phyloP scores from a whole-genome alignment of 768 basidiomycete species.

The Termitomyces sp. region DNA sequence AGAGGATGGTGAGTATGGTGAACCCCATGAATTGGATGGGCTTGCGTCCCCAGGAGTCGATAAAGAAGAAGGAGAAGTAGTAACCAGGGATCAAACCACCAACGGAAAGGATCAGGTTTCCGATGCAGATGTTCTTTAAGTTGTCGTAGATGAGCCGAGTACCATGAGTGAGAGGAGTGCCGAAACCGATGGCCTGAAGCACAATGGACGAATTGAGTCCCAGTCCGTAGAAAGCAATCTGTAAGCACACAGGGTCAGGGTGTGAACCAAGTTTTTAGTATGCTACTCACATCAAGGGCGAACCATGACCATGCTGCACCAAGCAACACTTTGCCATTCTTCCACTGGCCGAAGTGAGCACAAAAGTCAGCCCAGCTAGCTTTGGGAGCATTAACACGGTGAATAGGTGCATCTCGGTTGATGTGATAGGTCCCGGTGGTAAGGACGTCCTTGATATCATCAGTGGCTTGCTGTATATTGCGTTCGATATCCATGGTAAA shows the following conservation, averaged over 20 bases:
- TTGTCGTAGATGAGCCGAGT: conserved; percentile 43
- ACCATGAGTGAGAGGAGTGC: conserved; percentile 32
- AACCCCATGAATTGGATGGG: conserved; percentile 82
- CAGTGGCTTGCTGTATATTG: conserved; percentile 68
- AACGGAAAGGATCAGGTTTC: conserved; percentile 70
- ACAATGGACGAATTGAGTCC: conserved; percentile 81
- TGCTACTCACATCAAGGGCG: conserved; percentile 65
- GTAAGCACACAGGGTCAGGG: conserved; percentile 1
- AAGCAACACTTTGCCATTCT: conserved; percentile 75
- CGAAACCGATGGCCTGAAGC: conserved; percentile 71
- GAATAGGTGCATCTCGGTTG: conserved; percentile 52
- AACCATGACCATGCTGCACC: conserved; percentile 86
- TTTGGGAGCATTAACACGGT: conserved; percentile 63
- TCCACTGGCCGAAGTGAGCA: conserved; percentile 62
- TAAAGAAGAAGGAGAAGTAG: conserved; percentile 56
- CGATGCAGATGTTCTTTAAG: conserved; percentile 61
- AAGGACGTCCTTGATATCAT: conserved; percentile 70
- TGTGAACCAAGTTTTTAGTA: not conserved
- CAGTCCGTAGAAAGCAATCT: conserved; percentile 88
- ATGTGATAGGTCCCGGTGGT: conserved; percentile 37
- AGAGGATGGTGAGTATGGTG: conserved; percentile 55
- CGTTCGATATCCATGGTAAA: conserved; percentile 90
- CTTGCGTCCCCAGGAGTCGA: conserved; percentile 79
- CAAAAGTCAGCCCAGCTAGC: conserved; percentile 66
- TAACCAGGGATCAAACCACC: conserved; percentile 85